phyloP scores from a whole-genome alignment of 306 rosid species.

The Fragaria nilgerrensis region DNA sequence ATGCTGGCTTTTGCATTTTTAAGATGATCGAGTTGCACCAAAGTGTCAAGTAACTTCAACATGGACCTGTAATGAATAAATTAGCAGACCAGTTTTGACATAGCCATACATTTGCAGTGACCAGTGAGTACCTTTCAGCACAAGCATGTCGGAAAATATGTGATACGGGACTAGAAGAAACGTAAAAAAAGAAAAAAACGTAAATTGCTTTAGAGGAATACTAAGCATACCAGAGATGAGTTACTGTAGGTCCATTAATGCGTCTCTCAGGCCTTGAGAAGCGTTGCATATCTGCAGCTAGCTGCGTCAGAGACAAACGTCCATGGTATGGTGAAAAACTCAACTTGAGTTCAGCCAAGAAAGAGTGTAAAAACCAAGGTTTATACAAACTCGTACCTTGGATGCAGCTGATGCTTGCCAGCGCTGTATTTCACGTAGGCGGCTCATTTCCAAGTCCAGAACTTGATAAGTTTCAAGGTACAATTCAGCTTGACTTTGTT shows the following conservation, averaged over 20 bases:
- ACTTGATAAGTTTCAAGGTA: constrained; percentile 97
- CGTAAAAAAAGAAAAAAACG: background rate
- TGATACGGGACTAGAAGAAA: constrained; percentile 4
- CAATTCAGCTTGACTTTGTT: constrained; percentile 98
- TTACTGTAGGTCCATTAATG: constrained; percentile 91
- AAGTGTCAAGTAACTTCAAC: constrained; percentile 90
- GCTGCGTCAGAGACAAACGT: constrained; percentile 48
- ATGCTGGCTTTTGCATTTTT: constrained; percentile 99
- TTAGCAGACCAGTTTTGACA: constrained; percentile 11
- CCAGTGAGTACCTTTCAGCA: constrained; percentile 4
- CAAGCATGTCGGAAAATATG: background rate
- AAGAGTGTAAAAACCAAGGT: constrained; percentile 13
- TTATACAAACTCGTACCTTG: constrained; percentile 41
- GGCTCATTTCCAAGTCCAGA: constrained; percentile 98
- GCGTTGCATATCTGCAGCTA: constrained; percentile 98
- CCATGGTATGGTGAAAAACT: constrained; percentile 19
- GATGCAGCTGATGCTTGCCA: constrained; percentile 98
- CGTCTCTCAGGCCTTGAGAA: constrained; percentile 98
- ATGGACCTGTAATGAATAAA: constrained; percentile 71
- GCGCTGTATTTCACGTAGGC: constrained; percentile 90
- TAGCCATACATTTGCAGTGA: background rate
- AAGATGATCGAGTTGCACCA: constrained; percentile 98
- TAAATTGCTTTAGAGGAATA: constrained; percentile 17
- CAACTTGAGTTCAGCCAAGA: constrained; percentile 17
- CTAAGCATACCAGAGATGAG: constrained; percentile 82